Evolutionary conservation across 306 rosid genomes (phyloP).

Genomic region (Elaeagnus macrophylla): DNA sequence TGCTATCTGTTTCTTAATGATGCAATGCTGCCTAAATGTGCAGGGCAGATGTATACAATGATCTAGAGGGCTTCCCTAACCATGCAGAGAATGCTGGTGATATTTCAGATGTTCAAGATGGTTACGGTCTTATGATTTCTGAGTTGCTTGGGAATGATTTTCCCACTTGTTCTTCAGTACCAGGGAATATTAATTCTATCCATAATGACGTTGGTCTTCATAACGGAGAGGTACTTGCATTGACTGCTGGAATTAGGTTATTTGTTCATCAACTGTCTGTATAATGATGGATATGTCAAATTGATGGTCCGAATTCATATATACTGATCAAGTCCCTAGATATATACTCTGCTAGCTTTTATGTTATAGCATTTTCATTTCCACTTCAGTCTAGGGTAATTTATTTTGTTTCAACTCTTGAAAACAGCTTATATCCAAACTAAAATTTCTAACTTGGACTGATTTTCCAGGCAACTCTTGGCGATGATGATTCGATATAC

Average conservation of each 20-base stretch:
- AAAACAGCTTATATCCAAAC: not conserved
- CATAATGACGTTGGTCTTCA: slow-evolving; percentile 65
- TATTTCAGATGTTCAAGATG: slow-evolving; percentile 76
- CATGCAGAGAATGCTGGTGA: slow-evolving; percentile 52
- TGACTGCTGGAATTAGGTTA: slow-evolving; percentile 20
- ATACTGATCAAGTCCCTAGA: not conserved
- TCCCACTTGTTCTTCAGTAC: slow-evolving; percentile 66
- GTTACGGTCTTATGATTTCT: slow-evolving; percentile 87
- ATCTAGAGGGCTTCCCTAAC: slow-evolving; percentile 62
- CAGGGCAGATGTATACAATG: slow-evolving; percentile 66
- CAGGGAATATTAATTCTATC: slow-evolving; percentile 56
- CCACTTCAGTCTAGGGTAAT: not conserved
- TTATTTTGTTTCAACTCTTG: not conserved
- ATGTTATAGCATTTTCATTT: slow-evolving; percentile 3
- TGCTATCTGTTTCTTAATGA: slow-evolving; percentile 17
- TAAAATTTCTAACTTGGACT: slow-evolving; percentile 5
- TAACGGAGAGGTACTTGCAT: slow-evolving; percentile 53
- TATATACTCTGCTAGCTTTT: not conserved
- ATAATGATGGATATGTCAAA: not conserved
- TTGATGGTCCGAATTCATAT: slow-evolving; percentile 15
- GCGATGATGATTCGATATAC: slow-evolving; percentile 90
- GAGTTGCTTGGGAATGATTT: slow-evolving; percentile 78
- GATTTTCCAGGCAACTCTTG: slow-evolving; percentile 71
- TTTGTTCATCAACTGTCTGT: slow-evolving; percentile 7
- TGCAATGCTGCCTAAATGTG: slow-evolving; percentile 16